A percentile compares a stretch with the other conserved stretches of the same genome.
These are phyloP conservation scores for Seiridium cupressi DNA, from an alignment of 2,329 filamentous ascomycete genomes.

Conservation along the genomic window DNA sequence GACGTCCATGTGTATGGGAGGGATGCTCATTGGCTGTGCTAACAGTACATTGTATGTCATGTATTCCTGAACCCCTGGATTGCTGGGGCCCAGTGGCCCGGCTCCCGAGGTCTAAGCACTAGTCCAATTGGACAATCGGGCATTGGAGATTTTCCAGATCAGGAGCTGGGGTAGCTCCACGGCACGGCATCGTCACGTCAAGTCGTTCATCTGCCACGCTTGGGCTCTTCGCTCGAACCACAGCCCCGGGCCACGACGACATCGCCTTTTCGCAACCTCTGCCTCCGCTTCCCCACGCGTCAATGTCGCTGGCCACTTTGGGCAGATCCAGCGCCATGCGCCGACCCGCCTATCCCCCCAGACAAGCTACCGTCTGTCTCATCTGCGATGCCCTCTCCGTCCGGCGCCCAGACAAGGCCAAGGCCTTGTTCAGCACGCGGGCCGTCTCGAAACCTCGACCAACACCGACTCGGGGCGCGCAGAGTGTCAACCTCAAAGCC, in stretches of 20 bases:
- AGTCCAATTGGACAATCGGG: background rate
- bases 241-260: background rate
- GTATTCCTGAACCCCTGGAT: background rate
- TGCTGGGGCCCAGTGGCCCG: background rate
- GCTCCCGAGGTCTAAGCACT: background rate
- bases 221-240: background rate
- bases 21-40: background rate
- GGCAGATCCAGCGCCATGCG: slow-evolving; percentile 5
- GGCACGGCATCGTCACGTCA: background rate
- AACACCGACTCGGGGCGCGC: slow-evolving; percentile 11
- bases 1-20: too few species aligned
- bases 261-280: background rate
- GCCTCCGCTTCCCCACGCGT: background rate
- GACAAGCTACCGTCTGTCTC: slow-evolving; percentile 18
- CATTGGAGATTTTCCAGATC: background rate
- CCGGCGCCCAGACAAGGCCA: slow-evolving; percentile 17
- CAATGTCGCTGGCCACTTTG: slow-evolving; percentile 2
- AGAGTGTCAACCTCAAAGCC: background rate
- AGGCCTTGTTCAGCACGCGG: slow-evolving; percentile 25
- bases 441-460: slow-evolving; percentile 19
- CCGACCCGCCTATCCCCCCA: background rate
- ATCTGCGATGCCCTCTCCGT: slow-evolving; percentile 28
- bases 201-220: background rate
- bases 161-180: background rate
- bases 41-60: background rate